Conservation (phyloP, 352 stramenopile species). For the Plasmopara viticola region DNA sequence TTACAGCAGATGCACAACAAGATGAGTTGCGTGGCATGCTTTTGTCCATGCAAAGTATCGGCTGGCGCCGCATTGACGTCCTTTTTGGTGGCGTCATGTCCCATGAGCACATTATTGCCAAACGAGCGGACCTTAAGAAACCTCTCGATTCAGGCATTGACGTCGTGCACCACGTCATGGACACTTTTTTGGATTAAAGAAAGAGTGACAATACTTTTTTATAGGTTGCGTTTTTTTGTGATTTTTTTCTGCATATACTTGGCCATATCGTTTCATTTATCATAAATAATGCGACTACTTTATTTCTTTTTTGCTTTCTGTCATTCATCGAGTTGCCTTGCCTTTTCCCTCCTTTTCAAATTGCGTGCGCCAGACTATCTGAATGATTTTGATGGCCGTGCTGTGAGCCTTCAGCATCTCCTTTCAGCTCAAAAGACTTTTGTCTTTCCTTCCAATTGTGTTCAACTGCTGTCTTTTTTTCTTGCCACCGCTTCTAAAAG, state of each 20-base stretch:
- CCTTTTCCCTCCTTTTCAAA: no score
- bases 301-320: no score
- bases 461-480: no score
- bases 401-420: no score
- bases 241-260: not conserved
- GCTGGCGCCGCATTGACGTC: conserved; percentile 67
- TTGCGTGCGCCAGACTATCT: no score
- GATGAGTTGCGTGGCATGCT: conserved; percentile 73
- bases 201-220: not conserved
- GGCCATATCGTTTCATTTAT: no score
- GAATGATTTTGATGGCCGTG: no score
- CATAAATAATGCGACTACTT: no score
- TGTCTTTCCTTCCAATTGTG: no score
- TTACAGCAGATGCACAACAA: conserved; percentile 46
- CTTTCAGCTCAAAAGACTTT: no score
- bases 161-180: conserved; percentile 69
- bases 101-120: conserved; percentile 79
- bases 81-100: conserved; percentile 62
- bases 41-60: conserved; percentile 61
- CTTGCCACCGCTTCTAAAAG: no score
- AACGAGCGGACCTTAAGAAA: conserved; percentile 53
- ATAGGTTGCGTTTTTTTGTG: not conserved
- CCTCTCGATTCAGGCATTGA: conserved; percentile 56
- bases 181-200: conserved; percentile 55
- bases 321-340: no score